A percentile compares a stretch with the other conserved stretches of the same genome.
These are phyloP conservation scores for Lachnellula hyalina DNA, from an alignment of 2,329 filamentous ascomycete genomes.

Conservation along the genomic window DNA sequence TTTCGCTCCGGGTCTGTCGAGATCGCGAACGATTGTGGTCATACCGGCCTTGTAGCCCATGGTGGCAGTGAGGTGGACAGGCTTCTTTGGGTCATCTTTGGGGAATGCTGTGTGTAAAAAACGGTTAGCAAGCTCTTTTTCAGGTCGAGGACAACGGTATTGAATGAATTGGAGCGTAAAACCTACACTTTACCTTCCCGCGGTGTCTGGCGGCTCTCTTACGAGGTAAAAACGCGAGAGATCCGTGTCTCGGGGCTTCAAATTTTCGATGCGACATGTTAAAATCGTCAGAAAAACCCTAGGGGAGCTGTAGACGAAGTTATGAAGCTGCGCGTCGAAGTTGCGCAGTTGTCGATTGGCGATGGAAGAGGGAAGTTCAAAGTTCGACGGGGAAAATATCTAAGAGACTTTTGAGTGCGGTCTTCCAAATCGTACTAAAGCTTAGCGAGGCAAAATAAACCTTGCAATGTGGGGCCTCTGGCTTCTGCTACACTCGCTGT, in stretches of 20 bases:
- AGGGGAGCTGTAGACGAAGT: not conserved
- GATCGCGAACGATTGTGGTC: conserved; percentile 94
- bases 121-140: conserved; percentile 14
- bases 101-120: conserved; percentile 63
- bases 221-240: conserved; percentile 78
- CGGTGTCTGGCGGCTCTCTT: conserved; percentile 93
- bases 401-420: too few relatives aligned
- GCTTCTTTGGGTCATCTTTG: conserved; percentile 99
- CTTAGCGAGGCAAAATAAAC: too few relatives aligned
- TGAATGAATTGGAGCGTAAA: not conserved
- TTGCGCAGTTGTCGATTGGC: not conserved
- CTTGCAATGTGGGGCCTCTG: too few relatives aligned
- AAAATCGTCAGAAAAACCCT: not conserved
- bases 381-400: too few relatives aligned
- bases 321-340: too few relatives aligned
- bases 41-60: conserved; percentile 99
- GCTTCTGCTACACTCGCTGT: too few relatives aligned
- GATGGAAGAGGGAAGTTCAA: not conserved
- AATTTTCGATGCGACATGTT: conserved; percentile 30
- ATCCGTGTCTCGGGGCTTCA: conserved; percentile 84
- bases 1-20: conserved; percentile 98
- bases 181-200: conserved; percentile 47
- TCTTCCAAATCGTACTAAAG: too few relatives aligned
- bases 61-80: conserved; percentile 93
- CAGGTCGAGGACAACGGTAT: not conserved